Percentiles rank a stretch among this genome's conserved stretches.
These are phyloP conservation scores for Fragilaria radians DNA, from an alignment of 108 stramenopile species.

Conservation along the genomic window DNA sequence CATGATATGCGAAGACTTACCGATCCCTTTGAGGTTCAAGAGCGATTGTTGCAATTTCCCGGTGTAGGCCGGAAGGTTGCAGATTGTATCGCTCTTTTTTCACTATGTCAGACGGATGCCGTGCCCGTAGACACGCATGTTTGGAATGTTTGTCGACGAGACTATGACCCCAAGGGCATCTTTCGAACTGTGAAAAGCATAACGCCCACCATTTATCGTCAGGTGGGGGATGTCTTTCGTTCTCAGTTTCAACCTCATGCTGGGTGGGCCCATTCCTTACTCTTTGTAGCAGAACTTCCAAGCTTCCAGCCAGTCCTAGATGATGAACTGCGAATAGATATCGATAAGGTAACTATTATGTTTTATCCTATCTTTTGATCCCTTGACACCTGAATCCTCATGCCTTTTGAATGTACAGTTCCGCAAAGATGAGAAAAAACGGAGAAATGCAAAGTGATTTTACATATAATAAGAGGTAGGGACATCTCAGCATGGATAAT, in stretches of 20 bases:
- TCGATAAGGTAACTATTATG: conserved; percentile 48
- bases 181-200: conserved; percentile 70
- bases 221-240: conserved; percentile 92
- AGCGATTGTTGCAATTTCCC: conserved; percentile 55
- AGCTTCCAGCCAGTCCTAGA: conserved; percentile 72
- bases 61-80: conserved; percentile 97
- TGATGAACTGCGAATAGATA: conserved; percentile 44
- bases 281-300: conserved; percentile 95
- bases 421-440: not conserved
- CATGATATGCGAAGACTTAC: conserved; percentile 21
- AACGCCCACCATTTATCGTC: conserved; percentile 88
- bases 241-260: conserved; percentile 70
- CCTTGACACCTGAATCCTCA: not conserved
- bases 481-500: too few relatives aligned
- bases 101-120: conserved; percentile 72
- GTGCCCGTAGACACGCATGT: conserved; percentile 98
- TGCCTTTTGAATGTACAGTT: conserved; percentile 3
- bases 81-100: conserved; percentile 98
- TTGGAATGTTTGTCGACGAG: conserved; percentile 92
- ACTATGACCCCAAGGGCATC: conserved; percentile 54
- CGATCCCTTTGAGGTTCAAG: conserved; percentile 56
- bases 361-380: not conserved
- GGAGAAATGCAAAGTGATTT: conserved; percentile 3
- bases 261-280: conserved; percentile 98
- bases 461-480: too few relatives aligned